Evolutionary conservation across 1,284 basidiomycete genomes (phyloP), one percentile per base, ranked within the genome.

Genomic region (Irpex sp.): DNA sequence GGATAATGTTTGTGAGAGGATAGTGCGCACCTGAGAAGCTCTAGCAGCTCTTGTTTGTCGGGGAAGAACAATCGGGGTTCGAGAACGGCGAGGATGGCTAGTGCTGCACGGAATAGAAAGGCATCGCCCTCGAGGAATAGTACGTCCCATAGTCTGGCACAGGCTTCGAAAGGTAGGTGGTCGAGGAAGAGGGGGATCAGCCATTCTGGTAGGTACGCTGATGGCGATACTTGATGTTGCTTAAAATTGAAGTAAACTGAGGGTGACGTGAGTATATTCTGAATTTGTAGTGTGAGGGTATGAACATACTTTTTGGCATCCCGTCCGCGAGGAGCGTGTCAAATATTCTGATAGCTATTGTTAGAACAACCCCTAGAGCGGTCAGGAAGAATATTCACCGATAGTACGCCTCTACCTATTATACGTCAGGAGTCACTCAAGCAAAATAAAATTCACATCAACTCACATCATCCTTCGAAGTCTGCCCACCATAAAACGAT

Each of bases 181-280:
- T 95, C 86, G 26, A 96, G 79, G 74, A 96, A 95, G 17, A 96
- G 75, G 0, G 94, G 88, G 55, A 91, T 75, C 54, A 98, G 75
- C 91, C 94, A 97, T 65, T 87, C 85, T 1, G 82, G 84, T 15
- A 95, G 79, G 77, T 94, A 95, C 15, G 86, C 81, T 0, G 85
- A 78, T 1, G 93, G 93, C 1, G 92, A 89, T 68, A 95, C 85
- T 66, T 93, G 90, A 72, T 94, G 90, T 71, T 95, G 92, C 73
- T 96, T 95, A 78, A 96, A 96, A 77, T 97, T 97, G 76, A 95
- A 95, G 75, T 94, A 97, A 68, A 95, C 93, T 93, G 58, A 3
- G 8, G 31, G 13, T 33, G 13, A 33, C 0, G 31, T 36, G 5
- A 47, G n/a, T 17, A 4, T 55, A 36, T 6, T 46, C 3, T 53